These are phyloP conservation scores for Linnemannia hyalina DNA, from an alignment of 192 early-diverging fungal genomes.

Conservation along the genomic window DNA sequence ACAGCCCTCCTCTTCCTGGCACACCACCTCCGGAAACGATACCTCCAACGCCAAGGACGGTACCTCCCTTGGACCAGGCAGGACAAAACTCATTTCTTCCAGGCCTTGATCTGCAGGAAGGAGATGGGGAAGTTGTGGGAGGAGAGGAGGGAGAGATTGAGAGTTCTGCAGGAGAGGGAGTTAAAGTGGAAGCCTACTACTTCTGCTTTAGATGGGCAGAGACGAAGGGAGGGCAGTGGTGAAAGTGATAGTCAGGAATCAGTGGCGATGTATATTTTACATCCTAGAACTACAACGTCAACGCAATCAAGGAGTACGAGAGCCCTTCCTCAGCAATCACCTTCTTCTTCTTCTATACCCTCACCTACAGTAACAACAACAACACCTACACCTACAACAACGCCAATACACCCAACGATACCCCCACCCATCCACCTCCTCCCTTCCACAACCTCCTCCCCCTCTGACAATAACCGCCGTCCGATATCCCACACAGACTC, in stretches of 20 bases:
- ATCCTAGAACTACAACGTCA: neutral
- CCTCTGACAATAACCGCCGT: neutral
- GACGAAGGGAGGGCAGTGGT: neutral
- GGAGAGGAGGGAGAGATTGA: neutral
- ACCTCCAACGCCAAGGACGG: neutral
- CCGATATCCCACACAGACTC: constrained; percentile 5
- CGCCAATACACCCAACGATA: neutral
- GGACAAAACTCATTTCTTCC: neutral
- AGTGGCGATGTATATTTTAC: neutral
- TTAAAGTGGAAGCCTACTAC: neutral
- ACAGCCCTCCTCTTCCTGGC: neutral
- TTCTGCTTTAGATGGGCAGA: neutral
- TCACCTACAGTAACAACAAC: neutral
- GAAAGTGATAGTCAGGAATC: neutral
- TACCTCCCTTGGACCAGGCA: neutral
- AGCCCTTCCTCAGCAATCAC: neutral
- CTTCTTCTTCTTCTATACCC: neutral
- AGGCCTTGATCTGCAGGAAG: neutral
- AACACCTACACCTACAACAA: neutral
- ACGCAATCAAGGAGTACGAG: neutral
- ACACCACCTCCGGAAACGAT: neutral
- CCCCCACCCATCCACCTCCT: neutral
- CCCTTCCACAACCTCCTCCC: neutral
- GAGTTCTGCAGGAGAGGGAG: neutral
- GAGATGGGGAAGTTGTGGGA: neutral